Evolutionary conservation across 140 eudicot species (phyloP), one percentile per base, ranked within the genome.

Genomic region (Oenanthe javanica): DNA sequence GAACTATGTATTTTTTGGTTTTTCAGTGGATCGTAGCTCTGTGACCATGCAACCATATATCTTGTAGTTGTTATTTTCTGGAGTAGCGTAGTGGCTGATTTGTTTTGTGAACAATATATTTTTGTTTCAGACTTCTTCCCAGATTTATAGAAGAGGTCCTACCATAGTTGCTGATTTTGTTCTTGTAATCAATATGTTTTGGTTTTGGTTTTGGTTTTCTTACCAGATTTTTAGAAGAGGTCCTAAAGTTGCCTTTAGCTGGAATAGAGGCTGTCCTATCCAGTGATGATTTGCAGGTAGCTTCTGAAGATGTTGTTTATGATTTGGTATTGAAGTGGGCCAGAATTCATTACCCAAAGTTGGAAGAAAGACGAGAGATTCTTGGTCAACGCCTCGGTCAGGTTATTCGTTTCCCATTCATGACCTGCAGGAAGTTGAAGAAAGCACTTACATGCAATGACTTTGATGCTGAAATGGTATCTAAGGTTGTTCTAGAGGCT

Each of bases 301-400:
- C 90, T 49, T 92, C 92, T 0, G 96, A 90, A 79, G 97, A 92
- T 76, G 86, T 84, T 23, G 89, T 90, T 64, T 92, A 86, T n/a
- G 97, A 90, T 55, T 86, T 92, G 52, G 84, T 85, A 11, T 83
- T 92, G 64, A 92, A 89, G 85, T 92, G 92, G 92, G 89, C 92
- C 63, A 84, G 89, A 6, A 55, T 55, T 16, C 93, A 88, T 23
- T 92, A 83, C 88, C 86, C 97, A 2, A 86, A 73, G 50, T 10
- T 83, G 43, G 93, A 92, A 51, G 93, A 92, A 54, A 84, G 96
- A 8, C 83, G 89, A 25, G 84, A 86, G 76, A 64, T 92, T 23
- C 63, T 90, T 4, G 69, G 79, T 61, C 71, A 79, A n/a, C 93
- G 79, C 42, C 91, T 92, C 3, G 75, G 81, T 16, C 85, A 80